These are phyloP conservation scores for Leucoagaricus sp. DNA, from an alignment of 1,284 basidiomycete genomes.

Conservation along the genomic window DNA sequence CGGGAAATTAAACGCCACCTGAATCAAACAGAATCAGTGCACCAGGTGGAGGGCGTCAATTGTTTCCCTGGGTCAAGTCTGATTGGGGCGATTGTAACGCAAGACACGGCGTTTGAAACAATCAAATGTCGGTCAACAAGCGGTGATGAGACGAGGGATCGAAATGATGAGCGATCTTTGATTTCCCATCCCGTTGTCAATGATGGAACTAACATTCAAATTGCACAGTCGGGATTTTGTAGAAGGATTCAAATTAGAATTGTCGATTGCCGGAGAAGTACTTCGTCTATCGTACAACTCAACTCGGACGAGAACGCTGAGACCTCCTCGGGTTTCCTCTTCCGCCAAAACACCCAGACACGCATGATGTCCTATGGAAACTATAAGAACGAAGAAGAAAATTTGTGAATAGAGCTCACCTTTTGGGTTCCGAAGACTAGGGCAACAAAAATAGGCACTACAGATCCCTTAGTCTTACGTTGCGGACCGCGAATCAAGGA, in stretches of 20 bases:
- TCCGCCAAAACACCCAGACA: constrained; percentile 13
- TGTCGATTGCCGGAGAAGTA: not conserved
- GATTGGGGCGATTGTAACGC: too few relatives aligned
- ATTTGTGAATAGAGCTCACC: not conserved
- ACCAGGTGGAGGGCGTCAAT: too few relatives aligned
- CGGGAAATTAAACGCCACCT: too few relatives aligned
- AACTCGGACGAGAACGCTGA: not conserved
- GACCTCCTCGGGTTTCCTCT: constrained; percentile 6
- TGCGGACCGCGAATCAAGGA: not conserved
- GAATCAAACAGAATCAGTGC: too few relatives aligned
- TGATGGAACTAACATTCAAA: too few relatives aligned
- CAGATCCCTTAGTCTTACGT: not conserved
- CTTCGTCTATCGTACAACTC: not conserved
- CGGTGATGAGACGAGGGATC: too few relatives aligned
- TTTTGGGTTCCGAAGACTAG: constrained; percentile 12
- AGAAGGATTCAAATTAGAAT: not conserved
- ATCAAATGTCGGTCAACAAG: too few relatives aligned
- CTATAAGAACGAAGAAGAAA: not conserved
- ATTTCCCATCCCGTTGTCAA: too few relatives aligned
- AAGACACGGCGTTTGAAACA: too few relatives aligned
- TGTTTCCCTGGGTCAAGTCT: too few relatives aligned
- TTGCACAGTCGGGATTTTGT: not conserved
- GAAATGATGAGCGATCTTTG: too few relatives aligned
- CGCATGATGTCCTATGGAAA: constrained; percentile 7
- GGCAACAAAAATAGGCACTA: constrained; percentile 14